Conservation (phyloP, 2,329 filamentous ascomycete species). For the Davidsoniella eucalypti region DNA sequence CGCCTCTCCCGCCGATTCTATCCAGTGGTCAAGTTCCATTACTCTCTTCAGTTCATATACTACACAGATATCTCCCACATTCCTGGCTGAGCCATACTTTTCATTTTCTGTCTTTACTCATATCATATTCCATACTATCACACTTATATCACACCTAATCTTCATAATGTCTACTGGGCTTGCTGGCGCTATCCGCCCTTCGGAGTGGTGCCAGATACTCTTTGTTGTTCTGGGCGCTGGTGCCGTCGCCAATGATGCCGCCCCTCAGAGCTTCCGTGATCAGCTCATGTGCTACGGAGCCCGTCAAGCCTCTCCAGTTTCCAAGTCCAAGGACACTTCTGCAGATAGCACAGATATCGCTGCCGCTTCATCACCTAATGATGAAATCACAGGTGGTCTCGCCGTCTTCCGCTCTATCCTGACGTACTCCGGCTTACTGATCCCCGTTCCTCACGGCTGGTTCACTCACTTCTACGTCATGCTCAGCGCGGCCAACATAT, state of each 20-base stretch:
- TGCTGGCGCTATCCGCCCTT: constrained; percentile 11
- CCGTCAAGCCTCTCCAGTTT: constrained; percentile 34
- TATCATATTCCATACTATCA: not conserved
- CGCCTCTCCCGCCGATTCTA: too few species aligned
- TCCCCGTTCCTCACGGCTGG: constrained; percentile 69
- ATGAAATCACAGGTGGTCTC: constrained; percentile 1
- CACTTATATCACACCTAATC: not conserved
- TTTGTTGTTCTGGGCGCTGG: constrained; percentile 8
- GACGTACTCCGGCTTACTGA: constrained; percentile 18
- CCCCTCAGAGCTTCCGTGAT: constrained; percentile 22
- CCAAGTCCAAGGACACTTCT: constrained; percentile 13
- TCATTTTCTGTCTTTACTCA: too few species aligned
- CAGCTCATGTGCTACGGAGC: constrained; percentile 26
- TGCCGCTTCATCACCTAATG: not conserved
- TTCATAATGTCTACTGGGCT: not conserved
- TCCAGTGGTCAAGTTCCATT: too few species aligned
- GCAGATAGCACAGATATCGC: not conserved
- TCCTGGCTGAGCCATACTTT: too few species aligned
- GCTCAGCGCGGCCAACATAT: constrained; percentile 50
- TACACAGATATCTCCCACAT: too few species aligned
- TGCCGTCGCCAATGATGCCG: constrained; percentile 6
- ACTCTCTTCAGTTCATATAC: too few species aligned
- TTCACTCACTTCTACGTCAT: constrained; percentile 76
- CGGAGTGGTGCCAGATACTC: constrained; percentile 11
- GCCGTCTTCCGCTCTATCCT: constrained; percentile 4